Evolutionary conservation across 768 basidiomycete genomes (phyloP).

Genomic region (Kockovaella imperatae): DNA sequence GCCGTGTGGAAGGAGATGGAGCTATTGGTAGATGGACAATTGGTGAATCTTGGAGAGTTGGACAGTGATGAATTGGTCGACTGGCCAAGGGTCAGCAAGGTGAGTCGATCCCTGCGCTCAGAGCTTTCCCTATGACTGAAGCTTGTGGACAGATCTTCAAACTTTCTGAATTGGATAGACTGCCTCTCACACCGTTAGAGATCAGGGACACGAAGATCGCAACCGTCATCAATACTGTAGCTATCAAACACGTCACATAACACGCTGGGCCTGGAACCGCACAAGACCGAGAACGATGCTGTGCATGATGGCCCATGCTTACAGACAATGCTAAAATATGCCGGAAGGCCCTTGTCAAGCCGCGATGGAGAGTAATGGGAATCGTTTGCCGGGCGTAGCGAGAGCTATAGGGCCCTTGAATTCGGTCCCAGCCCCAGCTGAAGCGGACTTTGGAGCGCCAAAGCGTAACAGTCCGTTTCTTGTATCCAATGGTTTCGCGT

Average conservation of each 20-base stretch:
- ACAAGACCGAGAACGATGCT: too few relatives aligned
- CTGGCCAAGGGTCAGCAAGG: slow-evolving; percentile 69
- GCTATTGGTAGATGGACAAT: slow-evolving; percentile 55
- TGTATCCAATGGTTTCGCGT: slow-evolving; percentile 9
- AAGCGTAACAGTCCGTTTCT: slow-evolving; percentile 13
- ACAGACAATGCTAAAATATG: not conserved
- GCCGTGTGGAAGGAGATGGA: slow-evolving; percentile 52
- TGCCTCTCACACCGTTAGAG: slow-evolving; percentile 45
- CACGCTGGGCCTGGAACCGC: too few relatives aligned
- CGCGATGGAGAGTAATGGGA: slow-evolving; percentile 35
- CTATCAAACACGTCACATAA: slow-evolving; percentile 63
- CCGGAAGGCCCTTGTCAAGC: not conserved
- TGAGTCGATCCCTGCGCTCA: too few relatives aligned
- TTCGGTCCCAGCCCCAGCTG: slow-evolving; percentile 11
- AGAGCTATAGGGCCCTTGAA: slow-evolving; percentile 35
- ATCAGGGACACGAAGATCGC: slow-evolving; percentile 53
- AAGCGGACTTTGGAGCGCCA: slow-evolving; percentile 16
- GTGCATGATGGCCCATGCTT: not conserved
- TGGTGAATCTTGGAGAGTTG: slow-evolving; percentile 51
- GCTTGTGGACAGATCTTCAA: slow-evolving; percentile 57
- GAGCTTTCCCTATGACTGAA: not conserved
- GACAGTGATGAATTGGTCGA: slow-evolving; percentile 48
- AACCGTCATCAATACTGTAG: slow-evolving; percentile 68
- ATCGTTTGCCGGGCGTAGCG: slow-evolving; percentile 39
- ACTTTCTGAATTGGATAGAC: slow-evolving; percentile 48